Percentiles rank a stretch among this genome's conserved stretches.
Conservation (phyloP, 2,329 filamentous ascomycete genomes). For the Ophiognomonia clavigignenti-juglandacearum region DNA sequence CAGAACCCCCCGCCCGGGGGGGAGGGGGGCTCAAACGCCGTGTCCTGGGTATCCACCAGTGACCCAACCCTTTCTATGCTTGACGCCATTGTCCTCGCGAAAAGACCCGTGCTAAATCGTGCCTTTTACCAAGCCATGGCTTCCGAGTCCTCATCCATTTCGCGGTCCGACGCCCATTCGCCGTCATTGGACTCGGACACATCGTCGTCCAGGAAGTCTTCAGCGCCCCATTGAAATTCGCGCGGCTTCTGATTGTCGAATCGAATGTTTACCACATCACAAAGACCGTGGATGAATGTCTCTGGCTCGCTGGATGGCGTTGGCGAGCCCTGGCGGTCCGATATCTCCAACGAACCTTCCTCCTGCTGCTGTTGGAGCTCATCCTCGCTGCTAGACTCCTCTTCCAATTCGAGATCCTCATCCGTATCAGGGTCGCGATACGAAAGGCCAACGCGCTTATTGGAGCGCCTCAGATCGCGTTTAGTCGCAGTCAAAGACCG, state of each 20-base stretch:
- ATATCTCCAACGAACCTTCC: slow-evolving; percentile 2
- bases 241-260: slow-evolving; percentile 73
- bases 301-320: slow-evolving; percentile 8
- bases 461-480: slow-evolving; percentile 12
- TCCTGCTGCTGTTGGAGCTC: slow-evolving; percentile 6
- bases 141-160: slow-evolving; percentile 56
- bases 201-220: slow-evolving; percentile 60
- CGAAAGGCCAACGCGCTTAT: slow-evolving; percentile 10
- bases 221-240: slow-evolving; percentile 64
- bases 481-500: neutral
- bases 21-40: neutral
- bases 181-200: slow-evolving; percentile 51
- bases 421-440: slow-evolving; percentile 14
- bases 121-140: slow-evolving; percentile 19
- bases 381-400: slow-evolving; percentile 14
- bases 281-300: slow-evolving; percentile 60
- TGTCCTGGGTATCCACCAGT: too few species aligned
- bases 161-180: slow-evolving; percentile 42
- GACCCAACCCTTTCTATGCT: too few species aligned
- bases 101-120: too few species aligned
- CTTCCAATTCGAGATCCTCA: slow-evolving; percentile 14
- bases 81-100: neutral
- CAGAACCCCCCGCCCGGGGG: neutral
- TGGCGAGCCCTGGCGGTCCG: slow-evolving; percentile 7
- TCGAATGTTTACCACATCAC: slow-evolving; percentile 63